A percentile compares a stretch with the other conserved stretches of the same genome.
These are phyloP conservation scores for Gamarada debralockiae DNA, from an alignment of 495 filamentous ascomycete species.

Conservation along the genomic window DNA sequence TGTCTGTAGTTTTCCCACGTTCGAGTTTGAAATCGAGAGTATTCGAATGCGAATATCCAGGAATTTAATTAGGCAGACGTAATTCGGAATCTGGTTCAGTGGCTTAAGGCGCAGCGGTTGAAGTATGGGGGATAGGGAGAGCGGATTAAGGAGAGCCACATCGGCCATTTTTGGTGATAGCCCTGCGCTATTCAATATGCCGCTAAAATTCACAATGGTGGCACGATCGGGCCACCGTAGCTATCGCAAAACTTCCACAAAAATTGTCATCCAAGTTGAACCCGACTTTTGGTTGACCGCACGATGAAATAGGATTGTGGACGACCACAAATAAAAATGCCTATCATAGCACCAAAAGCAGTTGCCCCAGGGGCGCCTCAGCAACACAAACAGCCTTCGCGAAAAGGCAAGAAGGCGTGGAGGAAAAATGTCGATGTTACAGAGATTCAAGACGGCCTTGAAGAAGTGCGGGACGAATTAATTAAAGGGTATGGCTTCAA, in stretches of 20 bases:
- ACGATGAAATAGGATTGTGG: background rate
- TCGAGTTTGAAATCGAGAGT: no score
- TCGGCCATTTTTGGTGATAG: no score
- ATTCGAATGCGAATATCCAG: no score
- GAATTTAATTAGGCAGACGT: background rate
- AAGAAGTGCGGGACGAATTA: slow-evolving; percentile 79
- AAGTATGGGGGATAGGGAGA: background rate
- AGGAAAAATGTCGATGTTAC: slow-evolving; percentile 94
- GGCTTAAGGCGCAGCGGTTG: background rate
- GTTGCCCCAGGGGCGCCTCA: slow-evolving; percentile 38
- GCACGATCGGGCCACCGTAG: no score
- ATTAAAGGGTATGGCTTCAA: slow-evolving; percentile 66
- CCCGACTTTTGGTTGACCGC: no score
- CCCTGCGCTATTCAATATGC: no score
- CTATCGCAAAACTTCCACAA: no score
- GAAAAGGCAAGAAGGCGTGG: slow-evolving; percentile 99
- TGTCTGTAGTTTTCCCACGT: slow-evolving; percentile 36
- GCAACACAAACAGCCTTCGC: slow-evolving; percentile 74
- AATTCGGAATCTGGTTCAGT: background rate
- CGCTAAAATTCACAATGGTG: no score
- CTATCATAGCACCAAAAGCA: slow-evolving; percentile 23
- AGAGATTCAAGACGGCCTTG: slow-evolving; percentile 77
- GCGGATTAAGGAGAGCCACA: no score
- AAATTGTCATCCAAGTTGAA: no score
- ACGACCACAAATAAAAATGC: slow-evolving; percentile 14